These are phyloP conservation scores for Jatropha multifida DNA, from an alignment of 441 rosid species.

Conservation along the genomic window DNA sequence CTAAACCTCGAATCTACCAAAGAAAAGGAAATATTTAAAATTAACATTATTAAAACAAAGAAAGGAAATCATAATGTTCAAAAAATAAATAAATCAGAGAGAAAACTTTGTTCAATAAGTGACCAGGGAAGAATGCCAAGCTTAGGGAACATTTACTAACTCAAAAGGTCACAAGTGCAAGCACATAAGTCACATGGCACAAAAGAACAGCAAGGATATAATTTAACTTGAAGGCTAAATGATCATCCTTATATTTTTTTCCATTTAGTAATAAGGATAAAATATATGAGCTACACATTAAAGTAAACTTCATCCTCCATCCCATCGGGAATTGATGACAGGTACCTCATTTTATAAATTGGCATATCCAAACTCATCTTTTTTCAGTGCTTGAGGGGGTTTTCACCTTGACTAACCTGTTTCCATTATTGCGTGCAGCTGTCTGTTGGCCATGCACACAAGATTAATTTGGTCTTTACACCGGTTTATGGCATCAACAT, in stretches of 20 bases:
- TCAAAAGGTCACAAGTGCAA: neutral
- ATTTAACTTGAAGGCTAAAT: constrained; percentile 3
- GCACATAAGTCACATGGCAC: neutral
- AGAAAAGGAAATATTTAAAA: neutral
- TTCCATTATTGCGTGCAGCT: no score
- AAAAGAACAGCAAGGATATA: neutral
- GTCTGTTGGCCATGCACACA: no score
- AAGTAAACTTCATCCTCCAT: neutral
- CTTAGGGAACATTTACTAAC: neutral
- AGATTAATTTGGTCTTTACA: no score
- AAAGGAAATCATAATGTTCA: neutral
- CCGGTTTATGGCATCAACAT: no score
- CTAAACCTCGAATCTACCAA: constrained; percentile 53
- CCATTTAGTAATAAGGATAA: neutral
- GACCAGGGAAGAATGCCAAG: neutral
- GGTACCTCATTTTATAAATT: no score
- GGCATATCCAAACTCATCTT: neutral
- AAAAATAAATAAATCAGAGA: neutral
- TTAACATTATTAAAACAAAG: neutral
- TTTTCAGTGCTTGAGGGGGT: no score
- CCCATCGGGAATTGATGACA: neutral
- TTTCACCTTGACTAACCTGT: no score
- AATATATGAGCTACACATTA: neutral
- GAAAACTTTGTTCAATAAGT: neutral
- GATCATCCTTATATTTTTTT: neutral